Conservation (phyloP, 2,329 filamentous ascomycete genomes). For the Hymenoscyphus occultus region DNA sequence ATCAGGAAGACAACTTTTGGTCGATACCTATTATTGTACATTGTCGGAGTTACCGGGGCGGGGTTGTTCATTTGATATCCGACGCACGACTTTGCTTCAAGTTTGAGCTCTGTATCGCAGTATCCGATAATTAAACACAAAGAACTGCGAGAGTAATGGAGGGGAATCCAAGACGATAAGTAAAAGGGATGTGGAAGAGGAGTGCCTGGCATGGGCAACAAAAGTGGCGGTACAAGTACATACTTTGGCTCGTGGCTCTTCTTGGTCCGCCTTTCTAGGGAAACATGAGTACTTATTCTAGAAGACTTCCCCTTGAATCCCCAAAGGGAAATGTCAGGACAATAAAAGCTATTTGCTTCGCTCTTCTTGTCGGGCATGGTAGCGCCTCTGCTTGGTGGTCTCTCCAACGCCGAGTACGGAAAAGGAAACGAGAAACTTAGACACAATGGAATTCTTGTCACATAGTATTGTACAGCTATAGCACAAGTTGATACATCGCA, state of each 20-base stretch:
- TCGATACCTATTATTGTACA: not conserved
- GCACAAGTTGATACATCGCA: constrained; percentile 8
- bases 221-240: no score
- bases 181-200: not conserved
- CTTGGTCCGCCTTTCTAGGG: no score
- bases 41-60: not conserved
- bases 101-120: not conserved
- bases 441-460: not conserved
- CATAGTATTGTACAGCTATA: constrained; percentile 13
- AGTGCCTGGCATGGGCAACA: not conserved
- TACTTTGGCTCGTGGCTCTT: no score
- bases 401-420: not conserved
- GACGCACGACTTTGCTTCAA: not conserved
- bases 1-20: not conserved
- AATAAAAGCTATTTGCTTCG: no score
- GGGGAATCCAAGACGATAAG: not conserved
- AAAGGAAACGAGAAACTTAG: constrained; percentile 1
- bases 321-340: no score
- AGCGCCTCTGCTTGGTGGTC: not conserved
- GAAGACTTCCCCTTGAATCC: no score
- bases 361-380: no score
- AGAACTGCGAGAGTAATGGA: not conserved
- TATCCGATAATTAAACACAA: not conserved
- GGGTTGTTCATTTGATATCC: not conserved
- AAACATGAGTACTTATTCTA: no score